Evolutionary conservation across 2,329 filamentous ascomycete species (phyloP).

Genomic region (Colletotrichum theobromicola): DNA sequence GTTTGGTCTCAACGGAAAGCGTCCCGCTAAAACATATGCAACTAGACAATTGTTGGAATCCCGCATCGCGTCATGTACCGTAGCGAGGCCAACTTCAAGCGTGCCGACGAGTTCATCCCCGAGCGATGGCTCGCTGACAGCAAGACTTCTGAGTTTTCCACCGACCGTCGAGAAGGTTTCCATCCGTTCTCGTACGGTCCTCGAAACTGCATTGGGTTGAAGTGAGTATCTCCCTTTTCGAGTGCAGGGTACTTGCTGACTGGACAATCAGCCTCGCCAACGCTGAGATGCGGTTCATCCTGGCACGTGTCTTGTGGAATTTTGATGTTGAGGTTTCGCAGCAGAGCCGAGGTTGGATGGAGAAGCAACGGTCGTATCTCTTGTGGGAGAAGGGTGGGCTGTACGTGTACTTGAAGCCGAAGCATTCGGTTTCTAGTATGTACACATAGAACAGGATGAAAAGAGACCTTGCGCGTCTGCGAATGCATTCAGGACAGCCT

Average conservation of each 20-base stretch:
- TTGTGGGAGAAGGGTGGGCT: not conserved
- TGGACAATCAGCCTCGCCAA: not conserved
- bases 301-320: not conserved
- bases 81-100: not conserved
- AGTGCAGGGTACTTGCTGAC: not conserved
- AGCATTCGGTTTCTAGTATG: not conserved
- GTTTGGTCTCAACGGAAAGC: not conserved
- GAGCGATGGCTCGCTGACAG: not conserved
- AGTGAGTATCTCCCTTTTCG: not conserved
- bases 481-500: not conserved
- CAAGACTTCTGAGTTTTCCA: not conserved
- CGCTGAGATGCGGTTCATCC: not conserved
- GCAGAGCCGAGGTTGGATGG: not conserved
- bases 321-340: not conserved
- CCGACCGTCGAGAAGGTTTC: not conserved
- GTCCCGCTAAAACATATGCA: not conserved
- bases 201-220: not conserved
- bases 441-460: not conserved
- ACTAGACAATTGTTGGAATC: not conserved
- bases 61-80: not conserved
- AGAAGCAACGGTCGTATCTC: not conserved
- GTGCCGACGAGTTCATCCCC: not conserved
- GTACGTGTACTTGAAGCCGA: not conserved
- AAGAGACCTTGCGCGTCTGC: not conserved
- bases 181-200: not conserved